These are phyloP conservation scores for Fusarium solani-melongenae DNA, from an alignment of 2,329 filamentous ascomycete genomes.

Conservation along the genomic window DNA sequence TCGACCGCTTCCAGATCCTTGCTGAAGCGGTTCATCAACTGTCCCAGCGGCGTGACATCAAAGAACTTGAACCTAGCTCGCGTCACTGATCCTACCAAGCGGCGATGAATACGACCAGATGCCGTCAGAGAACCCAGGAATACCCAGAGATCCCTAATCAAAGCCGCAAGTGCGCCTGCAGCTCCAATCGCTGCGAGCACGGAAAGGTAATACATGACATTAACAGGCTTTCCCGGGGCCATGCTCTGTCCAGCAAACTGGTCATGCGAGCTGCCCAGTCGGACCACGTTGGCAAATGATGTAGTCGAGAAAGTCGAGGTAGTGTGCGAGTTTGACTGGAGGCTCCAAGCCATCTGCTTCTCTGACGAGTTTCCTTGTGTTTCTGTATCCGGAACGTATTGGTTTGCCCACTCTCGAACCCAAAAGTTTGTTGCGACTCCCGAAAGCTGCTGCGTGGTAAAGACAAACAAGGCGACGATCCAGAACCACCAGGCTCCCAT, in stretches of 20 bases:
- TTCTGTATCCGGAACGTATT: slow-evolving; percentile 69
- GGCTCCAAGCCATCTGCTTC: slow-evolving; percentile 31
- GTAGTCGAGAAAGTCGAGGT: slow-evolving; percentile 44
- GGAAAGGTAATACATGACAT: slow-evolving; percentile 84
- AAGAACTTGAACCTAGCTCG: slow-evolving; percentile 98
- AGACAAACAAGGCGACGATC: slow-evolving; percentile 79
- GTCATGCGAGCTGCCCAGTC: slow-evolving; percentile 47
- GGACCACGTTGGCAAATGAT: slow-evolving; percentile 52
- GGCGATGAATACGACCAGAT: slow-evolving; percentile 84
- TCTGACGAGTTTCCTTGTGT: slow-evolving; percentile 29
- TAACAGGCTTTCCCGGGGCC: slow-evolving; percentile 62
- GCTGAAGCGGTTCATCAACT: slow-evolving; percentile 98
- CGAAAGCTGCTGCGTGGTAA: slow-evolving; percentile 84
- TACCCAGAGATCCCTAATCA: slow-evolving; percentile 85
- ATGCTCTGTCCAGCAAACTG: background rate
- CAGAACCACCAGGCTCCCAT: slow-evolving; percentile 99
- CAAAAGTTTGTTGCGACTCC: slow-evolving; percentile 91
- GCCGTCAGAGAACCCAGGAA: slow-evolving; percentile 93
- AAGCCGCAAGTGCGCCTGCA: slow-evolving; percentile 81
- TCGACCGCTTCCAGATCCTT: slow-evolving; percentile 96
- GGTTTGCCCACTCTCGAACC: slow-evolving; percentile 95
- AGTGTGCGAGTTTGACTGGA: slow-evolving; percentile 39
- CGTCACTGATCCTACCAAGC: slow-evolving; percentile 81
- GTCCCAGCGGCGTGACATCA: slow-evolving; percentile 92
- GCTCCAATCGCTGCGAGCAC: slow-evolving; percentile 86